These are phyloP conservation scores for Cytospora chrysosperma DNA, from an alignment of 2,329 filamentous ascomycete genomes.

Conservation along the genomic window DNA sequence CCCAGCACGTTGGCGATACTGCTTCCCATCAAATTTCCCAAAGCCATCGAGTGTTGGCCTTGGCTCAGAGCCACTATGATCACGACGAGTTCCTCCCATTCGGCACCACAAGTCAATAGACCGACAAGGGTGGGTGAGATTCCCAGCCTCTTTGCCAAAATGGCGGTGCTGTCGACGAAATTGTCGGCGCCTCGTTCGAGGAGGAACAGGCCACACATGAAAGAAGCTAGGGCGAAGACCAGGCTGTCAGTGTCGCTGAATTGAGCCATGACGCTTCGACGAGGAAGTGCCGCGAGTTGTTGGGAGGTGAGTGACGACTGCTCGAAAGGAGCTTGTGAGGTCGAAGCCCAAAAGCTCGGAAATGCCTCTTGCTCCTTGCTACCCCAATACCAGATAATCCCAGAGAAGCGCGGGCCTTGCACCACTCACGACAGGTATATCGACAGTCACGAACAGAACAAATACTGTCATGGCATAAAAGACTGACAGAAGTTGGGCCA, in stretches of 20 bases:
- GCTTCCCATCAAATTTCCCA: slow-evolving; percentile 52
- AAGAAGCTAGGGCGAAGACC: slow-evolving; percentile 41
- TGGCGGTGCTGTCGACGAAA: slow-evolving; percentile 50
- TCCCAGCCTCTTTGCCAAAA: slow-evolving; percentile 42
- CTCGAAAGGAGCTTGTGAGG: background rate
- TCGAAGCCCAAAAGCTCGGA: background rate
- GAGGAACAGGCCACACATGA: slow-evolving; percentile 46
- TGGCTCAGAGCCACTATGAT: slow-evolving; percentile 46
- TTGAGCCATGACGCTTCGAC: slow-evolving; percentile 32
- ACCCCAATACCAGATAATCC: background rate
- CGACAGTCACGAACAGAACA: background rate
- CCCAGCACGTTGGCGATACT: slow-evolving; percentile 53
- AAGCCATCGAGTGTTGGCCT: slow-evolving; percentile 43
- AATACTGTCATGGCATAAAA: background rate
- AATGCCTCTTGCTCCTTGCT: background rate
- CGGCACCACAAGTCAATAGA: slow-evolving; percentile 50
- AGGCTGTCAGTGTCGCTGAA: slow-evolving; percentile 34
- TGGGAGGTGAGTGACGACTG: background rate
- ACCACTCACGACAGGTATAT: background rate
- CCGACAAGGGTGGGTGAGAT: slow-evolving; percentile 49
- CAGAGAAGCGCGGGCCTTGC: background rate
- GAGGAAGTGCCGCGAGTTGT: background rate
- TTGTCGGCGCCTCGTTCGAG: slow-evolving; percentile 51
- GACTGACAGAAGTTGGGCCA: background rate
- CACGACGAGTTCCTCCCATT: slow-evolving; percentile 56